Conservation (phyloP, 352 stramenopile species). For the Pythium aristosporum region DNA sequence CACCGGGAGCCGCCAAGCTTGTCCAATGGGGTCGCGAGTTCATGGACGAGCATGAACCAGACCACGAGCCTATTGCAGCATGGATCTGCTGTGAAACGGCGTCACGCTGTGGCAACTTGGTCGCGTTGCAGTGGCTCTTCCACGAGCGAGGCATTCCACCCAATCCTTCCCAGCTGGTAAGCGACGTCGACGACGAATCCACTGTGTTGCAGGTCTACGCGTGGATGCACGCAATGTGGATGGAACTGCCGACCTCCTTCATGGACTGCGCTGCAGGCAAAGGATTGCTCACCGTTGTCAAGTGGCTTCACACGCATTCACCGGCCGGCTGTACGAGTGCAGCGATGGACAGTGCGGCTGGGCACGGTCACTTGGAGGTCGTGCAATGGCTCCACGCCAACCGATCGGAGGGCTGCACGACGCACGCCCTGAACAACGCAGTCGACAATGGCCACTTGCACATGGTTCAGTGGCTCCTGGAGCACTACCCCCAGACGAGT, state of each 20-base stretch:
- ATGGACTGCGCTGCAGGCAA: neutral
- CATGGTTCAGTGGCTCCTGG: slow-evolving; percentile 31
- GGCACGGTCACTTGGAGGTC: slow-evolving; percentile 36
- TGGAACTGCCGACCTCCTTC: too few species aligned
- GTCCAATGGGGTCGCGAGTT: neutral
- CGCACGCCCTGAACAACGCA: slow-evolving; percentile 51
- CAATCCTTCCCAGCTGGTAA: neutral
- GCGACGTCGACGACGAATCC: neutral
- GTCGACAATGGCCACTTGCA: slow-evolving; percentile 38
- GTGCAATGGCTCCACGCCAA: slow-evolving; percentile 46
- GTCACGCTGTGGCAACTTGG: neutral
- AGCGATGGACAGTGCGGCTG: slow-evolving; percentile 45
- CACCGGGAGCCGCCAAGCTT: neutral
- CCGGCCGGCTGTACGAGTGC: neutral
- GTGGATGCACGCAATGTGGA: neutral
- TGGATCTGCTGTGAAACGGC: neutral
- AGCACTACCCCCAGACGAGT: neutral
- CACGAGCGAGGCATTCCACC: neutral
- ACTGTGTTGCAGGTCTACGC: neutral
- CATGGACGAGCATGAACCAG: neutral
- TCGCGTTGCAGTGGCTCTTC: neutral
- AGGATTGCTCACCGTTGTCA: neutral
- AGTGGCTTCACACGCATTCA: neutral
- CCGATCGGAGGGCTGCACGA: slow-evolving; percentile 39
- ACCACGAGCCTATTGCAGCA: neutral